Percentiles rank a stretch among this genome's conserved stretches.
Conservation (phyloP, 2,329 filamentous ascomycete species). For the Claviceps fusiformis region DNA sequence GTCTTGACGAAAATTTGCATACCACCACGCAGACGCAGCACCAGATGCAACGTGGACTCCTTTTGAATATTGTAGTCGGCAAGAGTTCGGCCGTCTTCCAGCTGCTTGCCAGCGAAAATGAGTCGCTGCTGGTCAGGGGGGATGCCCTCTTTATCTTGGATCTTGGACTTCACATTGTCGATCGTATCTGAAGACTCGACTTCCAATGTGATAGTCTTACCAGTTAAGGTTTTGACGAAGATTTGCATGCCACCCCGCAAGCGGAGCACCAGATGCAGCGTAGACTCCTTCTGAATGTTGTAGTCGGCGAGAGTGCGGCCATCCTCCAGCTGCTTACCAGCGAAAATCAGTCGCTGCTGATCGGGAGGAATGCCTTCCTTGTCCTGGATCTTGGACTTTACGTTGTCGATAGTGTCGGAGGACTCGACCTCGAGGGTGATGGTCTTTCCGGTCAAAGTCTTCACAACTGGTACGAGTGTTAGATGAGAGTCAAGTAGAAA, state of each 20-base stretch:
- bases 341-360: conserved; percentile 90
- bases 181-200: conserved; percentile 84
- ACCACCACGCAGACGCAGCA: conserved; percentile 74
- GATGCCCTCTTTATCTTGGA: conserved; percentile 86
- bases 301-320: conserved; percentile 83
- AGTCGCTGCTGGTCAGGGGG: conserved; percentile 89
- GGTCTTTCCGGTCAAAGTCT: conserved; percentile 85
- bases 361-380: conserved; percentile 95
- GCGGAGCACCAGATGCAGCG: conserved; percentile 73
- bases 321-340: conserved; percentile 90
- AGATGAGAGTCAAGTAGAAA: background rate
- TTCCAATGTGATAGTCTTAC: conserved; percentile 89
- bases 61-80: conserved; percentile 97
- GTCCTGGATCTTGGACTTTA: conserved; percentile 94
- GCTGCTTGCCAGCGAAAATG: conserved; percentile 87
- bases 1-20: conserved; percentile 88
- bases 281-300: conserved; percentile 91
- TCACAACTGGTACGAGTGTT: conserved; percentile 40
- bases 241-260: conserved; percentile 86
- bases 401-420: conserved; percentile 86
- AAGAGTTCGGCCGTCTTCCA: conserved; percentile 83
- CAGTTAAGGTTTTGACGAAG: conserved; percentile 76
- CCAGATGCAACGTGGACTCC: conserved; percentile 69
- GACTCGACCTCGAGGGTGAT: conserved; percentile 86
- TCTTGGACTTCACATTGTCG: conserved; percentile 90